Evolutionary conservation across 2,329 filamentous ascomycete species (phyloP).

Genomic region (Ophiostoma quercus): DNA sequence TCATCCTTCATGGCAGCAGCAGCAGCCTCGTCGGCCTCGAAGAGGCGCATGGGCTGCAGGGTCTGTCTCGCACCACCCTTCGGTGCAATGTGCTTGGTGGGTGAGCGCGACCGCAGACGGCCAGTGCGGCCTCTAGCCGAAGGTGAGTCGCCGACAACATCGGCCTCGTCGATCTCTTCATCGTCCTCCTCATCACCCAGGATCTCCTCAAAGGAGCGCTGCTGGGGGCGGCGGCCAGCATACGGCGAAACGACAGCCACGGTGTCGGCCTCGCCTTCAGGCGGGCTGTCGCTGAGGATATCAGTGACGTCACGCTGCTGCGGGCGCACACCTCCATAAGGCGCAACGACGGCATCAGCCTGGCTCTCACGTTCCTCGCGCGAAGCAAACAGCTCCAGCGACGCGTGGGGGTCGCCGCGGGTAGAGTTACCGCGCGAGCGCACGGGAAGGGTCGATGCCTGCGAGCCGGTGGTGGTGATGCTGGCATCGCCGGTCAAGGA

Average conservation of each 20-base stretch:
- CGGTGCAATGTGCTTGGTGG: slow-evolving; percentile 42
- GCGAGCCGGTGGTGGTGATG: slow-evolving; percentile 21
- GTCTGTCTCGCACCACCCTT: slow-evolving; percentile 57
- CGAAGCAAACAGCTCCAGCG: slow-evolving; percentile 68
- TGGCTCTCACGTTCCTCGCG: slow-evolving; percentile 50
- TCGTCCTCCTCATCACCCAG: slow-evolving; percentile 49
- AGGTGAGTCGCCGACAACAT: slow-evolving; percentile 15
- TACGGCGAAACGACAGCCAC: slow-evolving; percentile 37
- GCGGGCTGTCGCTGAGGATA: slow-evolving; percentile 56
- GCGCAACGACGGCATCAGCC: slow-evolving; percentile 48
- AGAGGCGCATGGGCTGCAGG: slow-evolving; percentile 58
- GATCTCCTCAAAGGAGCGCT: slow-evolving; percentile 69
- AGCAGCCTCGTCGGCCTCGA: slow-evolving; percentile 39
- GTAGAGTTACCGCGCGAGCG: slow-evolving; percentile 50
- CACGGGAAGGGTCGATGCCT: slow-evolving; percentile 34
- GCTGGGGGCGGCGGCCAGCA: slow-evolving; percentile 51
- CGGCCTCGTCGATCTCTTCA: slow-evolving; percentile 17
- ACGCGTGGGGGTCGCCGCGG: slow-evolving; percentile 61
- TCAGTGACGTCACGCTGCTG: slow-evolving; percentile 67
- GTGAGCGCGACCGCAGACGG: slow-evolving; percentile 44
- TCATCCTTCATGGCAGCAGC: slow-evolving; percentile 35
- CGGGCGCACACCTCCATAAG: slow-evolving; percentile 55
- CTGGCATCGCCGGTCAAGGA: slow-evolving; percentile 41
- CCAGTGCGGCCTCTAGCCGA: slow-evolving; percentile 25
- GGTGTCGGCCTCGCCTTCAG: slow-evolving; percentile 36